phyloP scores from a whole-genome alignment of 805 yeast species.

The Teunomyces panamensis region DNA sequence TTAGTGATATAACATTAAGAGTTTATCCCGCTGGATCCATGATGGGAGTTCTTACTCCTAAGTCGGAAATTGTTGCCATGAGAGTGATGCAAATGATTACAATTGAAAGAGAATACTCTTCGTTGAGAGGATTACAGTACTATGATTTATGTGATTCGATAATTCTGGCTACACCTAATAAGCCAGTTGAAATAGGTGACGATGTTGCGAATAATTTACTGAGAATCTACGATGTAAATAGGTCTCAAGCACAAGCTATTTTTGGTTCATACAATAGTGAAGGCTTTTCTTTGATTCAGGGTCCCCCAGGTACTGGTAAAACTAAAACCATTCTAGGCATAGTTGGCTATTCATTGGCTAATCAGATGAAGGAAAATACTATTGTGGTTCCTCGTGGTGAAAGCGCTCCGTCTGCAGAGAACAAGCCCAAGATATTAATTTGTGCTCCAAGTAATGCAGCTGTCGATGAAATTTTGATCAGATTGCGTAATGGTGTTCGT shows the following conservation, averaged over 20 bases:
- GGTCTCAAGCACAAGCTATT: conserved; percentile 90
- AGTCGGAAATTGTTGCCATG: conserved; percentile 63
- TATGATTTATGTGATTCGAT: conserved; percentile 75
- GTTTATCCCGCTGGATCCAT: conserved; percentile 54
- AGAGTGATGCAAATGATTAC: conserved; percentile 85
- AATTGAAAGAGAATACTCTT: conserved; percentile 86
- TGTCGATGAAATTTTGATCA: conserved; percentile 87
- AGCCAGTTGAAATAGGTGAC: conserved; percentile 33
- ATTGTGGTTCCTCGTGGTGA: conserved; percentile 24
- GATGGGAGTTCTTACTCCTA: conserved; percentile 57
- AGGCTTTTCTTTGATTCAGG: conserved; percentile 92
- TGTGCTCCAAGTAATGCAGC: conserved; percentile 99
- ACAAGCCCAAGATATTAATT: conserved; percentile 58
- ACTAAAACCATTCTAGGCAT: conserved; percentile 95
- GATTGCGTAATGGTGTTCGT: conserved; percentile 71
- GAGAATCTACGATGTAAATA: conserved; percentile 59
- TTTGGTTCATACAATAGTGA: conserved; percentile 60
- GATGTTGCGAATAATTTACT: conserved; percentile 43
- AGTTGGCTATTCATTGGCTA: conserved; percentile 69
- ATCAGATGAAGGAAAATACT: conserved; percentile 13
- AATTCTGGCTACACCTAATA: conserved; percentile 60
- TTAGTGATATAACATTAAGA: conserved; percentile 70
- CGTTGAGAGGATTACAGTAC: conserved; percentile 76
- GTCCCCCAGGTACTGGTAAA: conserved; percentile 97
- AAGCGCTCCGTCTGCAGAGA: conserved; percentile 4